phyloP scores from a whole-genome alignment of 441 rosid species.

The Theobroma grandiflorum region DNA sequence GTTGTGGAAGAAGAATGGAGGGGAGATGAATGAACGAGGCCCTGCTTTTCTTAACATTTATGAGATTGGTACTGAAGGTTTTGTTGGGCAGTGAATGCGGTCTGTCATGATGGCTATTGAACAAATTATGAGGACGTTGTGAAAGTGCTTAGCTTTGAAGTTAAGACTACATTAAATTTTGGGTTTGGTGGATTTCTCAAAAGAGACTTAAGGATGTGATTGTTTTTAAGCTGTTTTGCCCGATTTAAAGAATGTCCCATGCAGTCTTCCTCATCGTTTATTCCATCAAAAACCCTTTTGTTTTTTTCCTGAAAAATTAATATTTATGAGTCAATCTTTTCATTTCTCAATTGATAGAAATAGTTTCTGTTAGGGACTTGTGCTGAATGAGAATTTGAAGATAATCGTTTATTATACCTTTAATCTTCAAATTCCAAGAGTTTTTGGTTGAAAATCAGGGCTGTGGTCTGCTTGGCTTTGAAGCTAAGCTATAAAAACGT shows the following conservation, averaged over 20 bases:
- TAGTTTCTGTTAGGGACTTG: not conserved
- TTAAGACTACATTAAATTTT: slow-evolving; percentile 35
- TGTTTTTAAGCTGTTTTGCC: not conserved
- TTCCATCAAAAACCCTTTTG: not conserved
- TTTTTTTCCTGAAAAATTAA: not conserved
- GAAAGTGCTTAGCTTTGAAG: slow-evolving; percentile 60
- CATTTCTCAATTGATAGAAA: not conserved
- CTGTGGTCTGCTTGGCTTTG: slow-evolving; percentile 50
- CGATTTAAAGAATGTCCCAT: not conserved
- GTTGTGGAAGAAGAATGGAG: slow-evolving; percentile 17
- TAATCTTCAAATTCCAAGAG: slow-evolving; percentile 11
- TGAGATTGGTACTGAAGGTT: slow-evolving; percentile 26
- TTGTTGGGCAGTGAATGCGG: slow-evolving; percentile 18
- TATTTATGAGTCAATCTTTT: not conserved
- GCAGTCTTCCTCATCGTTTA: not conserved
- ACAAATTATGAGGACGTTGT: not conserved
- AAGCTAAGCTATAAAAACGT: slow-evolving; percentile 43
- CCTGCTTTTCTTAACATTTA: slow-evolving; percentile 41
- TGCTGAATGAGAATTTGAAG: not conserved
- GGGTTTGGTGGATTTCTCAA: slow-evolving; percentile 27
- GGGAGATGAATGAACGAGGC: not conserved
- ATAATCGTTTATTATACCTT: not conserved
- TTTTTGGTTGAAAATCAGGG: slow-evolving; percentile 2
- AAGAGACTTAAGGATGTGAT: not conserved
- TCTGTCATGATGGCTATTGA: slow-evolving; percentile 27